Conservation (phyloP, 2,329 filamentous ascomycete species). For the Calonectria pteridis region DNA sequence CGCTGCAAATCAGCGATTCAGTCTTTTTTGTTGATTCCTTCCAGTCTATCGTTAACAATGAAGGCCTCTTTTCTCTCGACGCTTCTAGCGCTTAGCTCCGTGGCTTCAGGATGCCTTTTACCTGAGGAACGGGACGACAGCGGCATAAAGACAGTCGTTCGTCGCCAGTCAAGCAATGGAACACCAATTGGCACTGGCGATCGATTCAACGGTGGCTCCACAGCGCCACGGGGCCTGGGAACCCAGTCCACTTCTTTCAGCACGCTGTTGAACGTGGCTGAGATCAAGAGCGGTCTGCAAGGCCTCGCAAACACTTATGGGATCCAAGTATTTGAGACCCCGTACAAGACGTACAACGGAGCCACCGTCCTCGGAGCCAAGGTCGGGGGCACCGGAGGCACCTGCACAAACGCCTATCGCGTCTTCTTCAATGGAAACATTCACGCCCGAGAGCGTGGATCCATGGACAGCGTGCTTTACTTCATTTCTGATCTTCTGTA, state of each 20-base stretch:
- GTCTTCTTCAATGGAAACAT: conserved; percentile 64
- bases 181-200: conserved; percentile 28
- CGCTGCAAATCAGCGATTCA: not conserved
- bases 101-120: conserved; percentile 23
- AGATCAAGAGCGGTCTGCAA: conserved; percentile 27
- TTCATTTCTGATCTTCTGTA: conserved; percentile 67
- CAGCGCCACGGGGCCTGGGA: conserved; percentile 39
- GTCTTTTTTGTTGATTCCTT: not conserved
- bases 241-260: conserved; percentile 69
- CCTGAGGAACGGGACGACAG: conserved; percentile 20
- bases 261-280: conserved; percentile 26
- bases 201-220: conserved; percentile 21
- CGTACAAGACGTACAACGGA: conserved; percentile 57
- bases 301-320: conserved; percentile 24
- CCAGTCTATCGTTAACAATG: conserved; percentile 5
- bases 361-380: conserved; percentile 54
- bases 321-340: conserved; percentile 49
- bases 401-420: conserved; percentile 51
- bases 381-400: conserved; percentile 50
- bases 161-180: conserved; percentile 20
- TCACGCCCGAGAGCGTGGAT: conserved; percentile 66
- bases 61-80: conserved; percentile 6
- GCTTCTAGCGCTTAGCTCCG: conserved; percentile 11
- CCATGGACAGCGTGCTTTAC: conserved; percentile 66
- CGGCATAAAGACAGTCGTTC: conserved; percentile 20